phyloP scores from a whole-genome alignment of 2,329 filamentous ascomycete species.

The Gnomoniopsis smithogilvyi region DNA sequence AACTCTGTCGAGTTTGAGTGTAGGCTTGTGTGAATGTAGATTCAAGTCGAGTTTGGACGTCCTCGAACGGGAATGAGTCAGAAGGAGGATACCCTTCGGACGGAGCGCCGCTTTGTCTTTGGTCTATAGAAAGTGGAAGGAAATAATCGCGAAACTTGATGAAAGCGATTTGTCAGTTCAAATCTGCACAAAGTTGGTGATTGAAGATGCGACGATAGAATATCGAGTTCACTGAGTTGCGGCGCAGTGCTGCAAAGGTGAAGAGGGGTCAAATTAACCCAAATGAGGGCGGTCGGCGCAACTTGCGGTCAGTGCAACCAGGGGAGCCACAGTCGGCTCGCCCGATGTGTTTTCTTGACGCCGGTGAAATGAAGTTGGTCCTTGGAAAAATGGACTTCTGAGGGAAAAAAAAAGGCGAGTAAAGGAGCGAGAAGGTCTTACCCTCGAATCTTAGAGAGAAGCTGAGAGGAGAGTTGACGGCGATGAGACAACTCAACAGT shows the following conservation, averaged over 20 bases:
- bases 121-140: not conserved
- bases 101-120: not conserved
- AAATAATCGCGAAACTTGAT: not conserved
- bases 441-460: not conserved
- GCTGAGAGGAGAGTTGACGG: not conserved
- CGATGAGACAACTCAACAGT: conserved; percentile 1
- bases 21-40: not conserved
- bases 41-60: not conserved
- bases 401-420: not conserved
- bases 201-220: not conserved
- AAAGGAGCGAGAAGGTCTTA: not conserved
- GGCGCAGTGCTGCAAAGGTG: not conserved
- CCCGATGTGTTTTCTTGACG: not conserved
- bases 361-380: not conserved
- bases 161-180: not conserved
- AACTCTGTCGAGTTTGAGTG: not conserved
- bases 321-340: not conserved
- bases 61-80: conserved; percentile 3
- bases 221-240: not conserved
- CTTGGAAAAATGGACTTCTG: not conserved
- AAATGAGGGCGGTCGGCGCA: conserved; percentile 4
- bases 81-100: not conserved
- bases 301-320: conserved; percentile 17
- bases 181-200: not conserved
- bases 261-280: conserved; percentile 1